Evolutionary conservation across 352 stramenopile species (phyloP), one percentile per base, ranked within the genome.

Genomic region (Pythium oligandrum): DNA sequence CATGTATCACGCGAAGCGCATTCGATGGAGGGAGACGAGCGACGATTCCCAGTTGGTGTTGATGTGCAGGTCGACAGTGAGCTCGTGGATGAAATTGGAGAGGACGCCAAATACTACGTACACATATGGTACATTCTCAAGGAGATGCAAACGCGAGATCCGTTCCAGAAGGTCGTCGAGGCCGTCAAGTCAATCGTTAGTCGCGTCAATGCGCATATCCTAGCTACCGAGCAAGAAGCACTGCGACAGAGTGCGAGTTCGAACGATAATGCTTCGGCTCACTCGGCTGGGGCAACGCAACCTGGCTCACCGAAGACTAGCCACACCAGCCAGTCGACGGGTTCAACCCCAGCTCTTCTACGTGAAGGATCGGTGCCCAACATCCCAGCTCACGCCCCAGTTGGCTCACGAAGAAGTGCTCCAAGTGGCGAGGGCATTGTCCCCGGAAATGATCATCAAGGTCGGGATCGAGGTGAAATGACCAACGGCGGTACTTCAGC

Each of bases 91-190:
- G 40, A 40, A 42, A 55, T 72, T 43, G 49, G 47, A 17, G 59
- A 75, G 44, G 63, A 61, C 11, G 65, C 82, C 11, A 72, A 88
- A 36, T 73, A 83, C 48, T 91, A 95, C 57, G 52, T 68, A 39
- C 42, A 71, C 38, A 71, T 91, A 33, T 96, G 84, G 85, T 70
- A 72, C 39, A 53, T 63, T 31, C 63, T 96, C 38, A 70, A 79
- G 43, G 61, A 63, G 31, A 60, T 93, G 40, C 78, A 93, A 54
- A 62, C 80, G 12, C 61, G 60, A n/a, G 87, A 97, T 51, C 71
- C 83, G 1, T 88, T 94, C 64, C 78, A 76, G 7, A 63, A 61
- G 66, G 89, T 63, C 40, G 65, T 40, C 33, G 61, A n/a, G 51
- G 78, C 30, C 51, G 79, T 51, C 71, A 71, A 71, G 48, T 42